Percentiles rank a stretch among this genome's conserved stretches.
Conservation (phyloP, 2,329 filamentous ascomycete species). For the Tolypocladium ovalisporum region DNA sequence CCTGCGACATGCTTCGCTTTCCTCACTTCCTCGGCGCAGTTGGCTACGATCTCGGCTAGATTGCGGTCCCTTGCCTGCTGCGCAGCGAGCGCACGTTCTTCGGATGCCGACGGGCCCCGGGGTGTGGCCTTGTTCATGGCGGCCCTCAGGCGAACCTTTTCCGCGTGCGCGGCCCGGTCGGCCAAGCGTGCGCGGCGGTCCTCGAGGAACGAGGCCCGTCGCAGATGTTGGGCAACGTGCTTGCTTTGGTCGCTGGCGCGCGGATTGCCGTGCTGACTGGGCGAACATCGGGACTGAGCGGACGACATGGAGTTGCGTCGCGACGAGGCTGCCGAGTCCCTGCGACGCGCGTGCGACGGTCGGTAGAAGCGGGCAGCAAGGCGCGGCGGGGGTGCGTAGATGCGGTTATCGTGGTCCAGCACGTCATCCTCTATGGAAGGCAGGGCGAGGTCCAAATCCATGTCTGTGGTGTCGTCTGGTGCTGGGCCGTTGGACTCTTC, state of each 20-base stretch:
- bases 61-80: conserved; percentile 71
- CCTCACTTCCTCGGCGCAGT: conserved; percentile 74
- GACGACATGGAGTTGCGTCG: conserved; percentile 73
- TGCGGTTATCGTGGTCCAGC: conserved; percentile 21
- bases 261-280: conserved; percentile 38
- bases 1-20: conserved; percentile 75
- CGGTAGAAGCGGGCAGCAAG: conserved; percentile 72
- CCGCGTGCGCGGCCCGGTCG: conserved; percentile 70
- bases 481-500: conserved; percentile 21
- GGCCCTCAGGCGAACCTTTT: conserved; percentile 69
- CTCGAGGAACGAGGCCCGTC: conserved; percentile 70
- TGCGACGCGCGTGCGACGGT: conserved; percentile 53
- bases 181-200: conserved; percentile 70
- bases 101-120: conserved; percentile 52
- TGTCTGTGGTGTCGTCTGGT: conserved; percentile 17
- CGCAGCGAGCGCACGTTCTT: conserved; percentile 67
- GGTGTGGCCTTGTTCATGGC: conserved; percentile 62
- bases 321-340: conserved; percentile 67
- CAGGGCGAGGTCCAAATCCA: conserved; percentile 26
- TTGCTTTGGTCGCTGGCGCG: conserved; percentile 58
- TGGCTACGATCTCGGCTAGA: conserved; percentile 68
- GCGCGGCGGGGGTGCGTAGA: conserved; percentile 58
- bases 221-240: conserved; percentile 67
- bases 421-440: conserved; percentile 22
- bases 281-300: conserved; percentile 57